Evolutionary conservation across 371 early-diverging fungal genomes (phyloP).

Genomic region (Mucor saturninus): DNA sequence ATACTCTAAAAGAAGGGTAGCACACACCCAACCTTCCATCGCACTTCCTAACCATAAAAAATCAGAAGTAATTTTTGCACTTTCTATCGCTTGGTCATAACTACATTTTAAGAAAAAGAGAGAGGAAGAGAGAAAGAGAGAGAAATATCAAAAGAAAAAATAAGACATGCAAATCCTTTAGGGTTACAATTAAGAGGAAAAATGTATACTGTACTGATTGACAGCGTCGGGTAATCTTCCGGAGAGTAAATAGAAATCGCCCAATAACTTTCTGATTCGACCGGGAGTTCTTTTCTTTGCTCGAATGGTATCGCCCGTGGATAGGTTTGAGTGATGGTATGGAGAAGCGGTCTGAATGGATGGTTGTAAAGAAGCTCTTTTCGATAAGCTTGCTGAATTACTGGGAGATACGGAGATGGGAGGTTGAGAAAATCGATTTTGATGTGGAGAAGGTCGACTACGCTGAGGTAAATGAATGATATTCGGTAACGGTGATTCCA

Average conservation of each 20-base stretch:
- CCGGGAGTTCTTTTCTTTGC: slow-evolving; percentile 69
- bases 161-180: too few relatives aligned
- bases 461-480: slow-evolving; percentile 2
- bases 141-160: too few relatives aligned
- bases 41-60: slow-evolving; percentile 83
- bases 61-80: slow-evolving; percentile 67
- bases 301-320: slow-evolving; percentile 27
- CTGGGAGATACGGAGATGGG: background rate
- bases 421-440: slow-evolving; percentile 1
- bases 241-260: slow-evolving; percentile 79
- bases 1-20: slow-evolving; percentile 62
- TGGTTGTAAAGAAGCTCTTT: slow-evolving; percentile 8
- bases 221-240: slow-evolving; percentile 81
- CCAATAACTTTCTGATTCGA: slow-evolving; percentile 76
- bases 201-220: slow-evolving; percentile 45
- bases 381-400: background rate
- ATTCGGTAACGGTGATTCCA: slow-evolving; percentile 40
- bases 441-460: slow-evolving; percentile 4
- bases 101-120: slow-evolving; percentile 27
- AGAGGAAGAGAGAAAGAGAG: too few relatives aligned
- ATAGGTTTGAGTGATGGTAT: background rate
- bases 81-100: slow-evolving; percentile 74
- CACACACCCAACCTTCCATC: slow-evolving; percentile 73
- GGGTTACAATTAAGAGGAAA: background rate
- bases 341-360: background rate